Evolutionary conservation across 208 protist species (phyloP).

Genomic region (Blastocrithidia nonstop): DNA sequence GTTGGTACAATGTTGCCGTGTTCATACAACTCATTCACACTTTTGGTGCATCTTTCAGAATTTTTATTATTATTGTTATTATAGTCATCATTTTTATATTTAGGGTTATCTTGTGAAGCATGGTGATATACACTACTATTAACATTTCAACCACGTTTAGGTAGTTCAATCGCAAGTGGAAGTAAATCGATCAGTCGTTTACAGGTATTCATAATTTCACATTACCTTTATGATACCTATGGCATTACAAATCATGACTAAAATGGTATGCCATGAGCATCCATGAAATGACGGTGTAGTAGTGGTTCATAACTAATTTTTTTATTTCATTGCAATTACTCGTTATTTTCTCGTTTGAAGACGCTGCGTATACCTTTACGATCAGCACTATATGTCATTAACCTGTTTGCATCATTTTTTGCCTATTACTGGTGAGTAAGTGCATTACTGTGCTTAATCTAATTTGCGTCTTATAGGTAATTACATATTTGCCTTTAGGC

Average conservation of each 20-base stretch:
- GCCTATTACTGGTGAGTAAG: not conserved
- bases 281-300: conserved; percentile 25
- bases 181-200: conserved; percentile 18
- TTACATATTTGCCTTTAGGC: conserved; percentile 10
- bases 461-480: conserved; percentile 7
- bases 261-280: conserved; percentile 33
- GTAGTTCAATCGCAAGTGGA: conserved; percentile 57
- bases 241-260: conserved; percentile 39
- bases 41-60: too few relatives aligned
- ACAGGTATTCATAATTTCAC: conserved; percentile 7
- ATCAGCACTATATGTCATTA: conserved; percentile 46
- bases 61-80: conserved; percentile 1
- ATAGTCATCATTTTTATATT: conserved; percentile 2
- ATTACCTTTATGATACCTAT: not conserved
- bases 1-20: too few relatives aligned
- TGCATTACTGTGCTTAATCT: not conserved
- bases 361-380: conserved; percentile 55
- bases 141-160: conserved; percentile 48
- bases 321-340: conserved; percentile 34
- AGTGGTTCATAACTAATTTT: conserved; percentile 39
- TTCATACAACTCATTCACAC: too few relatives aligned
- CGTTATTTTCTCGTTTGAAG: conserved; percentile 50
- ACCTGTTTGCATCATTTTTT: not conserved
- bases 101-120: not conserved
- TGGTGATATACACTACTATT: not conserved